Percentiles rank a stretch among this genome's conserved stretches.
These are phyloP conservation scores for Davidsoniella eucalypti DNA, from an alignment of 2,329 filamentous ascomycete genomes.

Conservation along the genomic window DNA sequence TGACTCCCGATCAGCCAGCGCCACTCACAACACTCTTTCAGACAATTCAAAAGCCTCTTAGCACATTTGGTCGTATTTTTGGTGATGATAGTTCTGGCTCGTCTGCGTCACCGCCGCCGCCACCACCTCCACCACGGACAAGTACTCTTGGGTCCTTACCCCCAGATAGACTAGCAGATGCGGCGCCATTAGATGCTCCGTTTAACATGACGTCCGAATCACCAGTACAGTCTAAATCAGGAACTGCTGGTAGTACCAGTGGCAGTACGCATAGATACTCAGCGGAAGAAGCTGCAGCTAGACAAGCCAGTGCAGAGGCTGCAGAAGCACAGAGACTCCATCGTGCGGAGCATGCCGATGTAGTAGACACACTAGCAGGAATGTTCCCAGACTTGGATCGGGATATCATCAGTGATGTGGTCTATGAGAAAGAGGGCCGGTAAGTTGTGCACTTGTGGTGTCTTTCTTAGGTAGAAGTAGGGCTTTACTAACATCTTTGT, in stretches of 20 bases:
- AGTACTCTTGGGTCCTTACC: constrained; percentile 20
- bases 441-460: constrained; percentile 28
- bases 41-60: constrained; percentile 80
- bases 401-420: constrained; percentile 92
- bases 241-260: constrained; percentile 18
- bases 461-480: constrained; percentile 6
- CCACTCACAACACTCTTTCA: constrained; percentile 40
- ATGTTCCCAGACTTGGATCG: constrained; percentile 96
- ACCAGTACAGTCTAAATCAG: constrained; percentile 22
- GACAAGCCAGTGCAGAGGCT: constrained; percentile 77
- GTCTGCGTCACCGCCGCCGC: constrained; percentile 18
- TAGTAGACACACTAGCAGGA: constrained; percentile 82
- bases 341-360: constrained; percentile 68
- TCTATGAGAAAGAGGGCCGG: constrained; percentile 88
- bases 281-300: constrained; percentile 74
- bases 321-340: constrained; percentile 77
- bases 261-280: constrained; percentile 21
- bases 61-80: constrained; percentile 88
- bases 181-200: constrained; percentile 2
- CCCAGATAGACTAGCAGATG: not conserved
- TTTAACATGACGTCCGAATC: not conserved
- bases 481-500: constrained; percentile 15
- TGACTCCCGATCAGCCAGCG: constrained; percentile 7
- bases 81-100: constrained; percentile 38
- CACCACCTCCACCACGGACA: constrained; percentile 10